Conservation (phyloP, 108 stramenopile genomes). For the Chaetoceros muelleri region DNA sequence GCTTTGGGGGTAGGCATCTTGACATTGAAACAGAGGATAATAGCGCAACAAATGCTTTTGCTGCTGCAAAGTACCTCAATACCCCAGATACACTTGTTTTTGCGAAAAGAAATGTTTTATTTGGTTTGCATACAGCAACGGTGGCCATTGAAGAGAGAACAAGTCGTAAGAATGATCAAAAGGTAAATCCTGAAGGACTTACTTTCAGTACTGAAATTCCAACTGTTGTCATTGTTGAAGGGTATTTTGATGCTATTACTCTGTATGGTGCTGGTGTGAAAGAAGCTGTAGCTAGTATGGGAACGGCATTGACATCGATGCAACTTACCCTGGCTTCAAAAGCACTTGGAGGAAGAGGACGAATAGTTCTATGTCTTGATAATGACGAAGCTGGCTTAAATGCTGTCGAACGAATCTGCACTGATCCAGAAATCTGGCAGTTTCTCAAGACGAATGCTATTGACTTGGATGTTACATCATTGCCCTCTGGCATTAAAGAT, state of each 20-base stretch:
- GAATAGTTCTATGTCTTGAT: conserved; percentile 79
- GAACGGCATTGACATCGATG: conserved; percentile 69
- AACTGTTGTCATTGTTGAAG: conserved; percentile 78
- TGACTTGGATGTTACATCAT: conserved; percentile 48
- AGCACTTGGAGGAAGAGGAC: conserved; percentile 25
- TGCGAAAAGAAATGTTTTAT: conserved; percentile 68
- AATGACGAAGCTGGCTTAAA: conserved; percentile 75
- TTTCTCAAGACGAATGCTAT: conserved; percentile 28
- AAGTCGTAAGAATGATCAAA: background rate
- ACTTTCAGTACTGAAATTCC: conserved; percentile 4
- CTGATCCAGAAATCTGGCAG: conserved; percentile 32
- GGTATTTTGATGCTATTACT: conserved; percentile 89
- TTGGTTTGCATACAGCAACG: conserved; percentile 60
- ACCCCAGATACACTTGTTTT: conserved; percentile 84
- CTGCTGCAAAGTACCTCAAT: conserved; percentile 85
- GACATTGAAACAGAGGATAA: background rate
- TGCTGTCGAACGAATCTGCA: conserved; percentile 70
- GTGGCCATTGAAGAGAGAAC: conserved; percentile 20
- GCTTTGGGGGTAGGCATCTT: conserved; percentile 67
- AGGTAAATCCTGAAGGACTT: background rate
- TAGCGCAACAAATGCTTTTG: conserved; percentile 8
- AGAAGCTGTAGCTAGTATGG: conserved; percentile 80
- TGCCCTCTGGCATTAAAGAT: conserved; percentile 64
- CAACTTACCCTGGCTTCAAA: conserved; percentile 55
- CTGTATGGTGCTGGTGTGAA: conserved; percentile 67